These are phyloP conservation scores for Murraya paniculata DNA, from an alignment of 345 rosid genomes.

Conservation along the genomic window DNA sequence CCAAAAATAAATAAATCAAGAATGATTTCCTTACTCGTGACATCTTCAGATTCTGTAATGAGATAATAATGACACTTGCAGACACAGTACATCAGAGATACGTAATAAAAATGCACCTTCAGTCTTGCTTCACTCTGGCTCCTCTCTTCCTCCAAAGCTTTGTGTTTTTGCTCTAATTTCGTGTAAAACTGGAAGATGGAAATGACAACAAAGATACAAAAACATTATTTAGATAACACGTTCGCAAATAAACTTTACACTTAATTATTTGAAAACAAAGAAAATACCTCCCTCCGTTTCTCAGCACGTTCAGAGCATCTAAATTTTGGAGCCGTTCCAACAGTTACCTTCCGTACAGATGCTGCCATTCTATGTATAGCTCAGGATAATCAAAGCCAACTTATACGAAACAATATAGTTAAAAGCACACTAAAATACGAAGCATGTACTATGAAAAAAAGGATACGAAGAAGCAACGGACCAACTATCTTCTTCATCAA, in stretches of 20 bases:
- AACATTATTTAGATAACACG: background rate
- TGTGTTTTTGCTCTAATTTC: conserved; percentile 81
- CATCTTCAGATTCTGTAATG: background rate
- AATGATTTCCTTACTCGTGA: background rate
- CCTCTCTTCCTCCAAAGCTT: conserved; percentile 74
- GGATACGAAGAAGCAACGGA: conserved; percentile 95
- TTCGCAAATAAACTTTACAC: conserved; percentile 8
- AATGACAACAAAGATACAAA: conserved; percentile 18
- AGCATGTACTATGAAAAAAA: conserved; percentile 7
- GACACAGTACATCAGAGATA: background rate
- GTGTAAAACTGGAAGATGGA: conserved; percentile 58
- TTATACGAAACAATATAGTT: background rate
- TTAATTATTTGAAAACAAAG: conserved; percentile 3
- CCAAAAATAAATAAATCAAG: background rate
- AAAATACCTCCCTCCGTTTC: conserved; percentile 79
- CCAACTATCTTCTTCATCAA: conserved; percentile 79
- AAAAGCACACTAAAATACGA: background rate
- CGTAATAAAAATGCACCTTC: conserved; percentile 41
- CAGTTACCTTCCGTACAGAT: conserved; percentile 68
- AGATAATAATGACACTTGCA: background rate
- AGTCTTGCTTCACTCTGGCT: conserved; percentile 70
- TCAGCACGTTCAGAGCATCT: conserved; percentile 74
- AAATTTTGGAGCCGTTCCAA: conserved; percentile 91
- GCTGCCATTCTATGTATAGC: conserved; percentile 58
- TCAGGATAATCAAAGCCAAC: conserved; percentile 47